Evolutionary conservation across 768 basidiomycete species (phyloP), one percentile per base, ranked within the genome.

Genomic region (Antrodiella citrinella): DNA sequence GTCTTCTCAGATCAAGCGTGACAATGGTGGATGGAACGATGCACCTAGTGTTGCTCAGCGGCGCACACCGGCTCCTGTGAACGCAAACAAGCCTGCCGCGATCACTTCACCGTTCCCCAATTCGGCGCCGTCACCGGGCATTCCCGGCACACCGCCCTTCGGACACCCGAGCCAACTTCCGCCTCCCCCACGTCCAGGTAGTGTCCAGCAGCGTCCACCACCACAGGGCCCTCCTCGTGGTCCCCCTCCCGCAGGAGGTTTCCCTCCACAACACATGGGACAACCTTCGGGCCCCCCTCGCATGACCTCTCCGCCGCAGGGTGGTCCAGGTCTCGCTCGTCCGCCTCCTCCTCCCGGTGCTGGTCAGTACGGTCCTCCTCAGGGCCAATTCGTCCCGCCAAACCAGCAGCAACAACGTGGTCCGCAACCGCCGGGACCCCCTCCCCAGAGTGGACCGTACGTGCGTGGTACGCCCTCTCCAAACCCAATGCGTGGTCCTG

Each of bases 91-190:
- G 59, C 83, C 78, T 2, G 71, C 74, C 4, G 78, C 93, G 2
- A 94, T 97, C 58, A 82, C 82, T 5, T 77, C 90, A 7, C 94
- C 94, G 0, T 96, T 98, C 80, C 89, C 92, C 5, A 85, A 87
- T 57, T 72, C 77, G 4, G 50, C 59, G 4, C 42, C 58, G 25
- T 48, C 57, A 4, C 57, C 57, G 2, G 38, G 52, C 23, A 26
- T 54, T 22, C 56, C 62, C 2, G 47, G 50, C 12, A 54, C 56
- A 1, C 59, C 59, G 7, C 47, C 55, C 15, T 49, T 51, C 26
- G 53, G 59, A 3, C 64, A 63, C 26, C 53, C 58, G 5, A 55
- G 53, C 2, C 47, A 49, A 4, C 52, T 65, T 13, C 66, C 67
- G 13, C 72, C 80, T 42, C 84, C 82, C 0, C 84, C 84, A 1